A percentile compares a stretch with the other conserved stretches of the same genome.
These are phyloP conservation scores for Hymenoscyphus fructigenus DNA, from an alignment of 2,329 filamentous ascomycete genomes.

Conservation along the genomic window DNA sequence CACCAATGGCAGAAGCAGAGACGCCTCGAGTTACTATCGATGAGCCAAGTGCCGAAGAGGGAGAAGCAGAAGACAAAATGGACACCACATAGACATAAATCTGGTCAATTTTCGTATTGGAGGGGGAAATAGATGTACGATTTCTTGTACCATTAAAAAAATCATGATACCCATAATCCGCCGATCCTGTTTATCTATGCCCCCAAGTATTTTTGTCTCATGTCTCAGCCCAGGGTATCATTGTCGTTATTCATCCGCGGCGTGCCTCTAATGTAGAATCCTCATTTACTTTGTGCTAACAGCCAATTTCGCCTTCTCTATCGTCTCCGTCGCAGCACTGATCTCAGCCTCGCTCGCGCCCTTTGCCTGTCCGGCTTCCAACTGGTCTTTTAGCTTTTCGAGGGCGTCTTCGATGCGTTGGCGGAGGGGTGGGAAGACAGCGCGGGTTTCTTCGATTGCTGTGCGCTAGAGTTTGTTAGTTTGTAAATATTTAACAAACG, in stretches of 20 bases:
- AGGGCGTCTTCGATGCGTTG: slow-evolving; percentile 71
- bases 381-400: slow-evolving; percentile 70
- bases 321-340: slow-evolving; percentile 49
- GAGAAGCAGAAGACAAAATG: slow-evolving; percentile 57
- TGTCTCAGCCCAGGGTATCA: slow-evolving; percentile 13
- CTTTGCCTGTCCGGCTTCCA: slow-evolving; percentile 61
- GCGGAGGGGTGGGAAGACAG: slow-evolving; percentile 72
- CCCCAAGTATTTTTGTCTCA: background rate
- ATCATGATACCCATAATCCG: slow-evolving; percentile 25
- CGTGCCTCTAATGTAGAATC: background rate
- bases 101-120: background rate
- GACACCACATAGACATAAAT: slow-evolving; percentile 52
- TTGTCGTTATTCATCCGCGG: slow-evolving; percentile 10
- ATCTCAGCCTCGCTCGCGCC: slow-evolving; percentile 49
- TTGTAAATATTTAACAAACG: background rate
- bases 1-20: slow-evolving; percentile 37
- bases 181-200: background rate
- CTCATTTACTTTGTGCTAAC: slow-evolving; percentile 33
- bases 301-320: slow-evolving; percentile 49
- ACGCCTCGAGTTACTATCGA: slow-evolving; percentile 52
- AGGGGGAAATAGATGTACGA: slow-evolving; percentile 17
- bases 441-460: slow-evolving; percentile 83
- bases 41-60: slow-evolving; percentile 42
- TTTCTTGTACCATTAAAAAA: slow-evolving; percentile 33
- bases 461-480: slow-evolving; percentile 24